Percentiles rank a stretch among this genome's conserved stretches.
Conservation (phyloP, 176 grass and related monocot species). For the Triticum turgidum region DNA sequence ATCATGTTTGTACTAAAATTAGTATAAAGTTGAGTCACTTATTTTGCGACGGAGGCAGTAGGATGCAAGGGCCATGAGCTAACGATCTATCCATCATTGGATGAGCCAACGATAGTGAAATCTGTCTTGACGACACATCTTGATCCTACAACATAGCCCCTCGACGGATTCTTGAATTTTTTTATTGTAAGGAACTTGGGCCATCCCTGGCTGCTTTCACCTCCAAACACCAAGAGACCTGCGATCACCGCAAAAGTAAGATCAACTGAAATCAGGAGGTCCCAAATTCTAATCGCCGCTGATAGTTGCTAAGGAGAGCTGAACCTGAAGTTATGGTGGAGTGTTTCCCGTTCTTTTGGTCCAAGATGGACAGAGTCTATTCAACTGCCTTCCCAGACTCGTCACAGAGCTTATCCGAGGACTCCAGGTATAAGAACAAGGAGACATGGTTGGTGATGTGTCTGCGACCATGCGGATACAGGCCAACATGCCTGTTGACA, state of each 20-base stretch:
- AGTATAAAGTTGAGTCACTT: too few species aligned
- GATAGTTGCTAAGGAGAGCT: neutral
- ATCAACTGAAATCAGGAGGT: neutral
- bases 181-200: neutral
- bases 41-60: neutral
- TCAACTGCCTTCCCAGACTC: conserved; percentile 19
- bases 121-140: neutral
- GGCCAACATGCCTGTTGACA: neutral
- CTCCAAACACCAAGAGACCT: neutral
- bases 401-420: neutral
- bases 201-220: neutral
- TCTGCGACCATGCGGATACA: conserved; percentile 6
- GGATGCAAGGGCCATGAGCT: neutral
- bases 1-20: neutral
- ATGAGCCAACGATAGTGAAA: neutral
- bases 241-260: neutral
- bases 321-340: neutral
- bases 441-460: too few species aligned
- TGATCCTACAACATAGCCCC: neutral
- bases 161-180: neutral
- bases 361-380: neutral
- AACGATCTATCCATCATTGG: neutral
- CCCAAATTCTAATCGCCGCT: neutral
- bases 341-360: neutral
- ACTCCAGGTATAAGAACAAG: neutral